Conservation (phyloP, 306 rosid species). For the Fagus sylvatica region DNA sequence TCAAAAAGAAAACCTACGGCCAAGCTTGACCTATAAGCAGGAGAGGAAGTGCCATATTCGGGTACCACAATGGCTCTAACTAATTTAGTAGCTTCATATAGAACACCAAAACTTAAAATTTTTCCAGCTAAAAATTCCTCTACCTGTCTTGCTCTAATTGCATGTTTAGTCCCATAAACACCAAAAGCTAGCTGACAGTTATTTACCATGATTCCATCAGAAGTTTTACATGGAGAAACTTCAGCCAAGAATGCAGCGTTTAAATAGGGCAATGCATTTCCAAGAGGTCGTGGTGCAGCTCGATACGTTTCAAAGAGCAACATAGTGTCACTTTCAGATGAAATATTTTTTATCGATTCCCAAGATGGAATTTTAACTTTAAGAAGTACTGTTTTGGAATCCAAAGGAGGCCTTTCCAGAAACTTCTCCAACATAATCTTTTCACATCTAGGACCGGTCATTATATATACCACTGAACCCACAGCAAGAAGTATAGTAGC, state of each 20-base stretch:
- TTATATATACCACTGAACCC: slow-evolving; percentile 59
- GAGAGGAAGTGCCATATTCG: slow-evolving; percentile 47
- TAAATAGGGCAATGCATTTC: slow-evolving; percentile 70
- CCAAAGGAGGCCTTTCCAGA: slow-evolving; percentile 63
- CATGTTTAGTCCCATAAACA: slow-evolving; percentile 64
- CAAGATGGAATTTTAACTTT: slow-evolving; percentile 64
- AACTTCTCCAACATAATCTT: slow-evolving; percentile 63
- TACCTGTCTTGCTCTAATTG: slow-evolving; percentile 73
- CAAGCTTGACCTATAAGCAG: slow-evolving; percentile 73
- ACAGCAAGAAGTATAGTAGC: slow-evolving; percentile 78
- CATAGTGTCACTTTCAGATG: slow-evolving; percentile 32
- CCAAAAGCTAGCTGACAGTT: slow-evolving; percentile 74
- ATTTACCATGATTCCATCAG: slow-evolving; percentile 44
- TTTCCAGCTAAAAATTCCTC: slow-evolving; percentile 71
- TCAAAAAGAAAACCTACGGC: slow-evolving; percentile 75
- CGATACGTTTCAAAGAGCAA: slow-evolving; percentile 75
- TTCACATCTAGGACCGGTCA: slow-evolving; percentile 51
- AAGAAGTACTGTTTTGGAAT: slow-evolving; percentile 52
- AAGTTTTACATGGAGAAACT: slow-evolving; percentile 50
- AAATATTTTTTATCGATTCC: slow-evolving; percentile 29
- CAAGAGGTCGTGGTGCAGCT: slow-evolving; percentile 84
- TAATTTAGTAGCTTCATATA: slow-evolving; percentile 59
- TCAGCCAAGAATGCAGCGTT: slow-evolving; percentile 81
- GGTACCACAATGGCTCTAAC: slow-evolving; percentile 51
- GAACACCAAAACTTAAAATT: slow-evolving; percentile 42